Base-by-base conservation (phyloP, 768 basidiomycete species). In the Rhodocollybia butyracea region DNA sequence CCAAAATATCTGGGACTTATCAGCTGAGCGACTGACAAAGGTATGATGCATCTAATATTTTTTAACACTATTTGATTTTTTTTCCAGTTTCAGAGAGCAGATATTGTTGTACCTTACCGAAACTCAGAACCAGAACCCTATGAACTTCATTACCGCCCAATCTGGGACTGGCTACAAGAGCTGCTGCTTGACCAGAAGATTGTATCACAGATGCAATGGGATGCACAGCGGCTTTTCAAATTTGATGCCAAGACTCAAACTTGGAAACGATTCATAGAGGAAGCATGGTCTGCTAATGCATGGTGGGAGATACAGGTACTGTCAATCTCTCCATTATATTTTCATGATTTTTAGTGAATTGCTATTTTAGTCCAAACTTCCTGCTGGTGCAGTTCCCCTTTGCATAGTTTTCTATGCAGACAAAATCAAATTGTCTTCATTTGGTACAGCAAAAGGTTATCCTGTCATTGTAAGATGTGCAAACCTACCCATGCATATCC, bases 231-330 rank as follows among this genome's bases (percentile, higher is more conserved):
- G 13, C 55, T 60, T 3, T 75, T 51, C 57, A 67, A 63, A 32
- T 68, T 52, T 40, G 60, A 72, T 21, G 22, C 5, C 4, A 21
- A 4, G 55, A 66, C 63, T 0, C n/a, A 38, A 1, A 22, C 31
- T 1, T 73, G 60, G 34, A 55, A 58, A 8, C 57, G 64, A 0
- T 68, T 73, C 47, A 50, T 66, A 26, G 57, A 71, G 47, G 71
- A 77, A 42, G 73, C 74, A 3, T 74, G 73, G 67, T 73, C 71
- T 8, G 74, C 66, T 1, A 46, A 73, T 30, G 17, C 39, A 2
- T 74, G 64, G 24, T 76, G 74, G 74, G 59, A 73, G 4, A 60
- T 69, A 4, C 72, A 76, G 63, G 75, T 74, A 58, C 40, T 45
- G 39, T 26, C 42, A 46, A 47, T 52, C n/a, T n/a, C n/a, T n/a